These are phyloP conservation scores for Cystobasidium tubakii DNA, from an alignment of 768 basidiomycete species.

Conservation along the genomic window DNA sequence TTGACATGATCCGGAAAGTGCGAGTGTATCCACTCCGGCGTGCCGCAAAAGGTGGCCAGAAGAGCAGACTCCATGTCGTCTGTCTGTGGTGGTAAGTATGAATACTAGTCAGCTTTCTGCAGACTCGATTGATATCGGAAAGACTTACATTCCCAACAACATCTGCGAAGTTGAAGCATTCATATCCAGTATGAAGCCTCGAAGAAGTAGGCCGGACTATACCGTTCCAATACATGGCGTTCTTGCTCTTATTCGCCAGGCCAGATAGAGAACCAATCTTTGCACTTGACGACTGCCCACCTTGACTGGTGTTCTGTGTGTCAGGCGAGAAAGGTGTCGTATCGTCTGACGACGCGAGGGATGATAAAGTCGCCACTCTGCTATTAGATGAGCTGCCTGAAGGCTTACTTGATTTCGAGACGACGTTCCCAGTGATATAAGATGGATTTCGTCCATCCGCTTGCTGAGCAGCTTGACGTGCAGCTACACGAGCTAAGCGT, in stretches of 20 bases:
- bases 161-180: constrained; percentile 25
- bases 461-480: constrained; percentile 16
- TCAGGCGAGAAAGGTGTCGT: not conserved
- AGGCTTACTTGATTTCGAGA: not conserved
- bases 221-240: constrained; percentile 19
- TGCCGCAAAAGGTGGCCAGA: constrained; percentile 27
- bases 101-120: too few relatives aligned
- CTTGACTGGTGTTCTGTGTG: not conserved
- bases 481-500: constrained; percentile 24
- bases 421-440: not conserved
- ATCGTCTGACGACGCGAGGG: not conserved
- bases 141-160: constrained; percentile 27
- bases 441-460: not conserved
- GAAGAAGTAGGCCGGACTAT: constrained; percentile 12
- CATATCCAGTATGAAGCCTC: not conserved
- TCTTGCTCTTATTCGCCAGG: not conserved
- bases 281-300: not conserved
- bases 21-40: constrained; percentile 29
- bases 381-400: not conserved
- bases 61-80: constrained; percentile 29
- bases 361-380: constrained; percentile 19
- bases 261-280: not conserved
- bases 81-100: not conserved
- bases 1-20: constrained; percentile 26
- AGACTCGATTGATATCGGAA: too few relatives aligned